Base-by-base conservation (phyloP, 2,329 filamentous ascomycete species). In the Colletotrichum phormii region DNA sequence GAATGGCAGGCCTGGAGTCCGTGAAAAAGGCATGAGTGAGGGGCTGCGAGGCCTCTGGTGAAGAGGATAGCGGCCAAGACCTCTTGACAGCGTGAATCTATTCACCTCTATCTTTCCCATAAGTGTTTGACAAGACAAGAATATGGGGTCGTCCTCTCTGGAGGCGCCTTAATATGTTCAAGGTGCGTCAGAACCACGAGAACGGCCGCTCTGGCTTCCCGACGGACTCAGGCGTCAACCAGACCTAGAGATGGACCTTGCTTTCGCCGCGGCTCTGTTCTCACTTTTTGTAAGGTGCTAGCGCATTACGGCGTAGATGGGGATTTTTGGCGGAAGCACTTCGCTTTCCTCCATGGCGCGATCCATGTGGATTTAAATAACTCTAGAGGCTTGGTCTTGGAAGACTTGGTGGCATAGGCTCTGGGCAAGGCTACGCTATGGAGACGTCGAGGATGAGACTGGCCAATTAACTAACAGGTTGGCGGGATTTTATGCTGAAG, bases 321-420 rank as follows among this genome's bases (percentile, higher is more conserved):
- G 5, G 13, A 15, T 37, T 37, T 0, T 49, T n/a, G 18, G 42
- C 7, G 18, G 42, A 11, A 49, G 7, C 6, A 18, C 1, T 1
- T 8, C 7, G 8, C 42, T 49, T 49, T n/a, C 3, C 37, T 42
- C 15, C 13, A 42, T 5, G 0, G 13, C 37, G 0, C 37, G 5
- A 42, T 42, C 37, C 37, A 42, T 42, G 37, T 5, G 15, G 37
- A 3, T 7, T 18, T 42, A 15, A 2, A 42, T 18, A 42, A 15
- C 7, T 13, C 13, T 7, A 15, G 13, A 42, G 35, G 35, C 13
- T 37, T 42, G 2, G 13, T 18, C 13, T 42, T 42, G 37, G 15
- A 15, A 15, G 6, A 15, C 0, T 18, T 42, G 4, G 5, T 2
- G 13, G 13, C 37, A 0, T 15, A 1, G 0, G 18, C 37, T 7